These are phyloP conservation scores for Lactarius indigo DNA, from an alignment of 768 basidiomycete species.

Conservation along the genomic window DNA sequence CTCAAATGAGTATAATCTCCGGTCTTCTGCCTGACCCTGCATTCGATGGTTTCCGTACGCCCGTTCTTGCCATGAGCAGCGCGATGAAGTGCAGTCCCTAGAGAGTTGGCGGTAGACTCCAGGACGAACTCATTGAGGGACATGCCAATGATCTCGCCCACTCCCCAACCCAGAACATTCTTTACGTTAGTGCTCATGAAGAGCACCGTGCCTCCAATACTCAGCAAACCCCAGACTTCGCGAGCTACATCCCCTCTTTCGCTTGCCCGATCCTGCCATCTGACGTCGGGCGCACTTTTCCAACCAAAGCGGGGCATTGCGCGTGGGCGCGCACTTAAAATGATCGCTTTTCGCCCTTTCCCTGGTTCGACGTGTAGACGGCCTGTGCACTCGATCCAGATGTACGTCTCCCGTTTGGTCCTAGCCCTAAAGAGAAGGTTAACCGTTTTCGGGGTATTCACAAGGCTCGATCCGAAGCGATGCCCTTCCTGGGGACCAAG, in stretches of 20 bases:
- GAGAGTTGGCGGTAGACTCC: constrained; percentile 1
- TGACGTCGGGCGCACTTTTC: constrained; percentile 47
- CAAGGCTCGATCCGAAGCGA: constrained; percentile 10
- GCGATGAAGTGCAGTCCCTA: constrained; percentile 26
- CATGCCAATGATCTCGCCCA: constrained; percentile 51
- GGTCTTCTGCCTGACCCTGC: constrained; percentile 13
- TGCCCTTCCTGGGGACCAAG: constrained; percentile 27
- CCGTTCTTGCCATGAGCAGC: constrained; percentile 15
- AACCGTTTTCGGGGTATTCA: constrained; percentile 50
- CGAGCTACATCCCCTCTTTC: constrained; percentile 28
- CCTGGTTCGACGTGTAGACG: constrained; percentile 88
- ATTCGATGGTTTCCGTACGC: constrained; percentile 19
- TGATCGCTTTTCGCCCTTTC: constrained; percentile 91
- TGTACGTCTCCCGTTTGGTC: constrained; percentile 59
- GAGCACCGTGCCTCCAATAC: constrained; percentile 45
- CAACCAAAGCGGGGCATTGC: constrained; percentile 63
- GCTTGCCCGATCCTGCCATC: constrained; percentile 12
- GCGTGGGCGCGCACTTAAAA: constrained; percentile 77
- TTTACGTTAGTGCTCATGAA: constrained; percentile 47
- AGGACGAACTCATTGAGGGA: constrained; percentile 40
- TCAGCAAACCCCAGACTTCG: constrained; percentile 57
- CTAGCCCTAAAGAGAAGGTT: constrained; percentile 83
- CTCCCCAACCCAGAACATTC: constrained; percentile 65
- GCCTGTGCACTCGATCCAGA: constrained; percentile 93
- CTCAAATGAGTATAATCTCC: constrained; percentile 12